Evolutionary conservation across 805 yeast species (phyloP), one percentile per base, ranked within the genome.

Genomic region (Saccharomycopsis lassenensis): DNA sequence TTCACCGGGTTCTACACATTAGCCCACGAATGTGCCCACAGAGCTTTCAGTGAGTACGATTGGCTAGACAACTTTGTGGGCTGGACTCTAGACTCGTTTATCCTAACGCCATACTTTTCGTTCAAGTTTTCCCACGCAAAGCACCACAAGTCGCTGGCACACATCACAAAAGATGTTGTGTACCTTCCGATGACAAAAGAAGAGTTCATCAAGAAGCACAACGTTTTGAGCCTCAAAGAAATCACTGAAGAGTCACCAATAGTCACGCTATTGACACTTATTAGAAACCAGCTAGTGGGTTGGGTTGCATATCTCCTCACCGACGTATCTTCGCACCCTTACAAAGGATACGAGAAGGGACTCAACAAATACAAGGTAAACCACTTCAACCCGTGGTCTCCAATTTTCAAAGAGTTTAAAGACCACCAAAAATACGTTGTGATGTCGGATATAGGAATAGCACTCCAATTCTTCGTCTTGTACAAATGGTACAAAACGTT

Each of bases 1-100:
- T 36, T 31, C 7, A 39, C 43, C 8, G 45, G 45, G 22, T 19
- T 29, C n/a, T 37, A 61, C 60, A 79, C 84, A 33, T 53, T 83
- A 61, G 91, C 93, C 36, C 94, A 83, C 58, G 94, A 83, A 59
- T 83, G 94, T 65, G 94, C 94, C 43, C 94, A 83, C 57, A 79
- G 74, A 48, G 94, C 94, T 17, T 84, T 84, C 58, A 67, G 79
- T 26, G 82, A 78, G 50, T 76, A 74, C 52, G 74, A 74, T 26
- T 58, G 66, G 61, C 74, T 81, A 46, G 82, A 84, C 57, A 89
- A 84, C 57, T 58, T 72, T 26, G 79, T 77, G 29, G 94, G 94
- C 31, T 83, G 93, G 93, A 55, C 79, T 26, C 61, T 84, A 45
- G 94, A 83, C 62, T 78, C 89, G 12, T 73, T 70, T 52, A 61